phyloP scores from a whole-genome alignment of 768 basidiomycete genomes.

The Neoboletus magnificus region DNA sequence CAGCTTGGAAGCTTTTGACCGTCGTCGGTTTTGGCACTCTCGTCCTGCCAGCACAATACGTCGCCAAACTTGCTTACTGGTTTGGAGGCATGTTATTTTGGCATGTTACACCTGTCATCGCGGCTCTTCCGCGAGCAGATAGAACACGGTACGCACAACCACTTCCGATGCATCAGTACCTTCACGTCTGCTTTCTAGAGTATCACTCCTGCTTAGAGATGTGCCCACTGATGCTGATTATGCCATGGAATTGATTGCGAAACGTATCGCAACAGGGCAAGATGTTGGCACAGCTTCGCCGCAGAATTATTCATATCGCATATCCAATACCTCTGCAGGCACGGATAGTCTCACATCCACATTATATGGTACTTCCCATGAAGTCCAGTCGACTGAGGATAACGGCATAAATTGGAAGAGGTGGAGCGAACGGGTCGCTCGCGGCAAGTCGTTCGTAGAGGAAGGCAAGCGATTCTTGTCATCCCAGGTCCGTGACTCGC shows the following conservation, averaged over 20 bases:
- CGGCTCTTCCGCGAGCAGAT: slow-evolving; percentile 45
- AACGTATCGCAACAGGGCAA: slow-evolving; percentile 54
- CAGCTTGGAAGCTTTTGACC: slow-evolving; percentile 33
- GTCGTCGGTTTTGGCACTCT: slow-evolving; percentile 38
- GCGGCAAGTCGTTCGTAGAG: slow-evolving; percentile 42
- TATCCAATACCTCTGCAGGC: slow-evolving; percentile 13
- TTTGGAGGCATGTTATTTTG: slow-evolving; percentile 54
- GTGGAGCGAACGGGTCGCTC: slow-evolving; percentile 47
- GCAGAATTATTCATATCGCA: slow-evolving; percentile 17
- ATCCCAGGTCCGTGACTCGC: slow-evolving; percentile 31
- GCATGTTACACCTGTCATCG: slow-evolving; percentile 59
- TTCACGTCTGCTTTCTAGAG: slow-evolving; percentile 29
- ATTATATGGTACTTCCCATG: not conserved
- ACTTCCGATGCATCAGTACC: not conserved
- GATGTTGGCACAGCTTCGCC: slow-evolving; percentile 37
- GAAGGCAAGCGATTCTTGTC: slow-evolving; percentile 42
- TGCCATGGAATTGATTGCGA: slow-evolving; percentile 66
- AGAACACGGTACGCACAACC: slow-evolving; percentile 40
- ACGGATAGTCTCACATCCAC: not conserved
- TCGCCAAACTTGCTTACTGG: slow-evolving; percentile 48
- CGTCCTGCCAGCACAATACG: slow-evolving; percentile 47
- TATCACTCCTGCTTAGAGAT: slow-evolving; percentile 46
- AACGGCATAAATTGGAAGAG: slow-evolving; percentile 51
- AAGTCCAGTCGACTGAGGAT: slow-evolving; percentile 3
- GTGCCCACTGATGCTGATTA: slow-evolving; percentile 68